Conservation (phyloP, 768 basidiomycete genomes). For the Bullera alba region DNA sequence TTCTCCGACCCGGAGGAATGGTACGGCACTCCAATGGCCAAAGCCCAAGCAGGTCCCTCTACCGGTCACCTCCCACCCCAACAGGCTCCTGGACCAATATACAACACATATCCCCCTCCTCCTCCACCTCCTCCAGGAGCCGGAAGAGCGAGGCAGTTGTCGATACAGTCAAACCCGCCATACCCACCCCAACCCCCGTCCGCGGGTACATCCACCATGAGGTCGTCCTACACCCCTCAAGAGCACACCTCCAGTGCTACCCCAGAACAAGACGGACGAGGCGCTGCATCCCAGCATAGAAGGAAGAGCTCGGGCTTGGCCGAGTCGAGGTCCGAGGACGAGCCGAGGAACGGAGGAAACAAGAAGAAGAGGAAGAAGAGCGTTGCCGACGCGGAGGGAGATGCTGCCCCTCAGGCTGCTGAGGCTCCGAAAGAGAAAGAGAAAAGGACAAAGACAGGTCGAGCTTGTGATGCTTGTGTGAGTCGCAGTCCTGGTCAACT, state of each 20-base stretch:
- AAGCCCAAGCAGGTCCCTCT: neutral
- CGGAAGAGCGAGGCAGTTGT: no score
- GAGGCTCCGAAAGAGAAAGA: constrained; percentile 30
- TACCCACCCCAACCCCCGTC: neutral
- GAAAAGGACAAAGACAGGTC: constrained; percentile 41
- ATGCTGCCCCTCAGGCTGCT: neutral
- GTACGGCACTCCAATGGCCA: no score
- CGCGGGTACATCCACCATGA: neutral
- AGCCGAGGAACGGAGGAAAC: neutral
- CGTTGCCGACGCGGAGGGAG: neutral
- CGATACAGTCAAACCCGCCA: neutral
- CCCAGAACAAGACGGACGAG: neutral
- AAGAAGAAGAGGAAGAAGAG: constrained; percentile 22
- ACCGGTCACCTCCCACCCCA: neutral
- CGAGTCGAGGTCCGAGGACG: no score
- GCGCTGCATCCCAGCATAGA: constrained; percentile 3
- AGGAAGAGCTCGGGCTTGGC: neutral
- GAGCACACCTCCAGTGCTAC: neutral
- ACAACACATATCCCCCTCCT: neutral
- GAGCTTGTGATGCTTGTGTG: constrained; percentile 45
- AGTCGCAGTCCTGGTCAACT: constrained; percentile 4
- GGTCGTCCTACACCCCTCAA: neutral
- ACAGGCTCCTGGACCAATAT: neutral
- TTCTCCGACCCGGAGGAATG: no score
- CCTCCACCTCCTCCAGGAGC: neutral